Evolutionary conservation across 192 early-diverging fungal genomes (phyloP).

Genomic region (Phlyctochytrium bullatum): DNA sequence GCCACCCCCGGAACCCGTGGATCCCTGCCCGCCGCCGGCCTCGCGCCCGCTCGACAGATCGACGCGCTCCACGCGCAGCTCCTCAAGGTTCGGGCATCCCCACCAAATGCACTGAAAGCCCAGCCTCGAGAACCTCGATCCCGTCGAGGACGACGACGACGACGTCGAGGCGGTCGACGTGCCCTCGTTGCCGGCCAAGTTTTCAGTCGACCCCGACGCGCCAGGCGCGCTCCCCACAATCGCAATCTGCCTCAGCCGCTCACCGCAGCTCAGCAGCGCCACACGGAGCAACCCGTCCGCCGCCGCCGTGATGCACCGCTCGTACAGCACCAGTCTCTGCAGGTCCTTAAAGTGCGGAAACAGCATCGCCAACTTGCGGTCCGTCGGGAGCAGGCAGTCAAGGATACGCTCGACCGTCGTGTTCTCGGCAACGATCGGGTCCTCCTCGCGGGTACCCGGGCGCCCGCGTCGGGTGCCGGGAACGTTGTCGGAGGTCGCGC

Average conservation of each 20-base stretch:
- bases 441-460: neutral
- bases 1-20: no score
- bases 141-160: no score
- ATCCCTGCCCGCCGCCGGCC: neutral
- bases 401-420: neutral
- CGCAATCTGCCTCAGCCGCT: neutral
- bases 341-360: neutral
- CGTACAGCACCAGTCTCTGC: neutral
- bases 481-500: no score
- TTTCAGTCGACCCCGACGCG: no score
- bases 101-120: neutral
- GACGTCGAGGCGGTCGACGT: neutral
- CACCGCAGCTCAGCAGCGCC: neutral
- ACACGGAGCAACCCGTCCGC: neutral
- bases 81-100: neutral
- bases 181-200: neutral
- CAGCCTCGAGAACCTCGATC: neutral
- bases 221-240: neutral
- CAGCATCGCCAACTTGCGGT: neutral
- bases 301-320: constrained; percentile 3
- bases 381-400: neutral
- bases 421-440: constrained; percentile 1
- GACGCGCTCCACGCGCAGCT: neutral
- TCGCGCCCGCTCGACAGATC: neutral
- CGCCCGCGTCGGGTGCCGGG: neutral